A percentile compares a stretch with the other conserved stretches of the same genome.
Evolutionary conservation across 768 basidiomycete species (phyloP).

Genomic region (Xerocomus brunneocitrinus): DNA sequence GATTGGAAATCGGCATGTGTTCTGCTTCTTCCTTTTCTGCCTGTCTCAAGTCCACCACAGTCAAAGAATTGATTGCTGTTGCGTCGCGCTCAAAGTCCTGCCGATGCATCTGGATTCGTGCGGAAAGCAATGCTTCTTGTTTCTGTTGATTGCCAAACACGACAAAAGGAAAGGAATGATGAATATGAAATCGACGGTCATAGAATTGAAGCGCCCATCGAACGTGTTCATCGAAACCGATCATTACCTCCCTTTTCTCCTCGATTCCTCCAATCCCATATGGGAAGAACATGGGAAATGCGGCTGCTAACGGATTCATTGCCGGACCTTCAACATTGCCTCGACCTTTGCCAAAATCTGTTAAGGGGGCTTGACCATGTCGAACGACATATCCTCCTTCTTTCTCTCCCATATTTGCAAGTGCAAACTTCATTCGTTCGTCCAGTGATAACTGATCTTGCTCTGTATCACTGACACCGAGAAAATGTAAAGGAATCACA

Average conservation of each 20-base stretch:
- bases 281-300: background rate
- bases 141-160: slow-evolving; percentile 30
- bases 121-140: slow-evolving; percentile 24
- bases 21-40: slow-evolving; percentile 34
- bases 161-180: slow-evolving; percentile 31
- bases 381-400: background rate
- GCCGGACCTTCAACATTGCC: no score
- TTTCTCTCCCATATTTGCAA: background rate
- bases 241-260: slow-evolving; percentile 1
- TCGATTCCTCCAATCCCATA: slow-evolving; percentile 36
- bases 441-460: background rate
- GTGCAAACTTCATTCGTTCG: background rate
- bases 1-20: slow-evolving; percentile 20
- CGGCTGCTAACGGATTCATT: background rate
- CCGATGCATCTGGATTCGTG: slow-evolving; percentile 32
- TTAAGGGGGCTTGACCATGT: background rate
- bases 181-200: slow-evolving; percentile 27
- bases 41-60: slow-evolving; percentile 22
- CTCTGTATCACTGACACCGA: background rate
- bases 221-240: slow-evolving; percentile 29
- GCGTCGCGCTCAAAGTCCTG: slow-evolving; percentile 21
- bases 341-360: background rate
- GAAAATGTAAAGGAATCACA: background rate
- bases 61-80: slow-evolving; percentile 22
- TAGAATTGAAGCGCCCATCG: slow-evolving; percentile 29